Base-by-base conservation (phyloP, 2,329 filamentous ascomycete genomes). In the Sclerotinia sclerotiorum region DNA sequence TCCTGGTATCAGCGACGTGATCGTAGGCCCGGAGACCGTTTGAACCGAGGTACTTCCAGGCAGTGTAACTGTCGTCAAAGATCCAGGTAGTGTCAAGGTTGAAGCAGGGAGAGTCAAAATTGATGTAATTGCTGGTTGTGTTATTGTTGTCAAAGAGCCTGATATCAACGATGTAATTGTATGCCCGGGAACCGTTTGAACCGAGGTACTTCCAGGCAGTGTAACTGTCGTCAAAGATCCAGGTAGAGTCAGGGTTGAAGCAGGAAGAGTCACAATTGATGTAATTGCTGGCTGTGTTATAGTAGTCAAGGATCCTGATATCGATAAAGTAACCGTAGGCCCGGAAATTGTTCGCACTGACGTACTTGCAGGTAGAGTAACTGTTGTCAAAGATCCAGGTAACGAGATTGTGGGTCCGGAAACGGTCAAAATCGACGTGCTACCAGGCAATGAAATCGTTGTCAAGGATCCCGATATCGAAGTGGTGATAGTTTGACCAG, bases 231-330 rank as follows among this genome's bases (percentile, higher is more conserved):
- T 39, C 8, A 39, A 39, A 39, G 57, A 61, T 48, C 57, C 57
- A 24, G 67, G 65, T 1, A 70, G n/a, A 4, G 64, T 52, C 29
- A 64, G 29, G 11, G 7, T 51, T 27, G 46, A 54, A 5, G 21
- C 39, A 5, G 39, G 42, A 51, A 55, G 1, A n/a, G 62, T 54
- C 21, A 67, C 32, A 27, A 63, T 68, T 11, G 68, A 21, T 21
- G 70, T 71, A 27, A 64, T 51, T 24, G 58, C 60, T 6, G 70
- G 65, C 2, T 32, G 49, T 3, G 62, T 68, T 15, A 70, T 55
- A 1, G 69, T 72, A 2, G 68, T 70, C 19, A 68, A 27, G 21
- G 69, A 63, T n/a, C 68, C 67, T 17, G 63, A 71, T 27, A 69
- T 70, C 2, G 49, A 66, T 49, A 5, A 17, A 17, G 39, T 42